Conservation (phyloP, 192 early-diverging fungal species). For the Oehlia diaphana region DNA sequence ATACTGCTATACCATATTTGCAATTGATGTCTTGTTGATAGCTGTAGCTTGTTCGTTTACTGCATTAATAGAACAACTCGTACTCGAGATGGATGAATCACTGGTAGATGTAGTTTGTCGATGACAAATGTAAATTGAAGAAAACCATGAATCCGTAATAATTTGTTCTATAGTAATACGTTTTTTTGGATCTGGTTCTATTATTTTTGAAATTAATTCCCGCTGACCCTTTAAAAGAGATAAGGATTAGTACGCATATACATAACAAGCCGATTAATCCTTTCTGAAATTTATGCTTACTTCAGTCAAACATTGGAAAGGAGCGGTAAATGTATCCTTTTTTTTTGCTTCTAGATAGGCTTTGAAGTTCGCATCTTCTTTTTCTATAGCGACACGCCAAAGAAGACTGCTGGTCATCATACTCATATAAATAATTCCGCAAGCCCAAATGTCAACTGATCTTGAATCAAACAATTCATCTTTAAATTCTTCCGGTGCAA, state of each 20-base stretch:
- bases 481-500: constrained; percentile 79
- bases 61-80: not conserved
- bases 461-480: constrained; percentile 71
- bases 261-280: no score
- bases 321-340: not conserved
- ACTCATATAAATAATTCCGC: constrained; percentile 47
- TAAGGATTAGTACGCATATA: not conserved
- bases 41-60: not conserved
- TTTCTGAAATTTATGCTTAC: constrained; percentile 11
- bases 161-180: constrained; percentile 22
- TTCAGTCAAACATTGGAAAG: constrained; percentile 13
- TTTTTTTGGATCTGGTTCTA: constrained; percentile 23
- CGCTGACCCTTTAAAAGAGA: constrained; percentile 4
- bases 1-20: not conserved
- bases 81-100: not conserved
- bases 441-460: constrained; percentile 46
- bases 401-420: constrained; percentile 31
- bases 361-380: constrained; percentile 13
- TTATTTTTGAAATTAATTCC: constrained; percentile 7
- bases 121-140: constrained; percentile 1
- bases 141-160: constrained; percentile 4
- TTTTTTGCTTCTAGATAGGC: constrained; percentile 12
- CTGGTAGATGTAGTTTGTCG: no score
- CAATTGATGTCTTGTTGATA: not conserved
- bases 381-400: constrained; percentile 24